phyloP scores from a whole-genome alignment of 495 filamentous ascomycete species.

The Articulospora tetracladia region DNA sequence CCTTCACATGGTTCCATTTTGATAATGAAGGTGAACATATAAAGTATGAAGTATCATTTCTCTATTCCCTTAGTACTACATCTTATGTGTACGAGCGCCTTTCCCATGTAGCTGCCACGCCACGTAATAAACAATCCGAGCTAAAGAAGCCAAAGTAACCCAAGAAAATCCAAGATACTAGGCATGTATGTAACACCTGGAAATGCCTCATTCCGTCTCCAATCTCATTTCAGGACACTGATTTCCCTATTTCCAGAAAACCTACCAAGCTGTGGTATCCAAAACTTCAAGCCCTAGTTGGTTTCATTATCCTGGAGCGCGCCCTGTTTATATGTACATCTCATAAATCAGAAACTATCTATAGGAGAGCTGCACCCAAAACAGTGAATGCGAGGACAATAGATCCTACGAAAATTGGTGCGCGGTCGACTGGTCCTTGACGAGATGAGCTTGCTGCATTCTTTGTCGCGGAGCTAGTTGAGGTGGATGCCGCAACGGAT shows the following conservation, averaged over 20 bases:
- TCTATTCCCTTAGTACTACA: not conserved
- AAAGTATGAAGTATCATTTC: not conserved
- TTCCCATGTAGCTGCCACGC: not conserved
- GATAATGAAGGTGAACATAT: not conserved
- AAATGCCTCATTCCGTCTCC: not conserved
- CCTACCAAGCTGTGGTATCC: too few relatives aligned
- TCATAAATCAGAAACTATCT: slow-evolving; percentile 11
- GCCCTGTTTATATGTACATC: not conserved
- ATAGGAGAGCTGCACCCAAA: slow-evolving; percentile 62
- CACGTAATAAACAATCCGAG: not conserved
- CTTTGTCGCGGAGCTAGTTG: slow-evolving; percentile 31
- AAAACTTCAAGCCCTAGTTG: too few relatives aligned
- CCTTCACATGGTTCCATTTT: too few relatives aligned
- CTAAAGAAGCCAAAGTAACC: not conserved
- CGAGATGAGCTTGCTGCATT: slow-evolving; percentile 32
- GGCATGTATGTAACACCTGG: not conserved
- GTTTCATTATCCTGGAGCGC: not conserved
- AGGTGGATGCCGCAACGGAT: slow-evolving; percentile 34
- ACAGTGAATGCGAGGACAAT: slow-evolving; percentile 57
- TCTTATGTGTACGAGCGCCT: not conserved
- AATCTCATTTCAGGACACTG: too few relatives aligned
- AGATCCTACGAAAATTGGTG: slow-evolving; percentile 49
- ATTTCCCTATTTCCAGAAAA: too few relatives aligned
- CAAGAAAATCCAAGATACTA: not conserved
- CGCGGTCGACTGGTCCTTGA: slow-evolving; percentile 38